Percentiles rank a stretch among this genome's conserved stretches.
phyloP scores from a whole-genome alignment of 306 rosid species.

The Sesbania bispinosa region DNA sequence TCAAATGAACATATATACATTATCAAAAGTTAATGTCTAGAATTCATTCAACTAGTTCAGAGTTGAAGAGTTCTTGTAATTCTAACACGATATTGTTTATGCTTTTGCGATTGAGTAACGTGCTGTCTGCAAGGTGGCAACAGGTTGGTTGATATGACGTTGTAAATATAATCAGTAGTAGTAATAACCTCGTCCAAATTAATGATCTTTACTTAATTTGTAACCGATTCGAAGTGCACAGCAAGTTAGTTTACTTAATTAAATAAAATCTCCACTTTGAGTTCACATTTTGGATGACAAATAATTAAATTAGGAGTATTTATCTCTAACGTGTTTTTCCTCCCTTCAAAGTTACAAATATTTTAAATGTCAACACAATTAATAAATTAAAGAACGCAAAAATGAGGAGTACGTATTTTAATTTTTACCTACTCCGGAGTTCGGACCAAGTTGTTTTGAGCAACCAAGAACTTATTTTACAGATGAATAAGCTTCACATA shows the following conservation, averaged over 20 bases:
- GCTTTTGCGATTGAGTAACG: neutral
- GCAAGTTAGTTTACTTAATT: constrained; percentile 21
- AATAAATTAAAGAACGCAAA: no score
- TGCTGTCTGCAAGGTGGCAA: constrained; percentile 29
- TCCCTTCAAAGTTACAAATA: no score
- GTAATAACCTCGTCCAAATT: neutral
- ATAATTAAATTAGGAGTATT: no score
- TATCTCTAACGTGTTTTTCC: no score
- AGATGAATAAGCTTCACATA: no score
- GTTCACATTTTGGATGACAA: neutral
- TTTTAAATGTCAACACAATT: no score
- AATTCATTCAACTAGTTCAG: neutral
- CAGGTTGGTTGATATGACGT: constrained; percentile 18
- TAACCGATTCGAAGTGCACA: constrained; percentile 27
- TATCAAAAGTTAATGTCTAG: neutral
- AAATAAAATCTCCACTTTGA: neutral
- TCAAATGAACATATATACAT: neutral
- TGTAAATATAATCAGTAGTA: neutral
- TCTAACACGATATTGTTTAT: neutral
- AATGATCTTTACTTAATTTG: no score
- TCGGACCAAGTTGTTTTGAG: no score
- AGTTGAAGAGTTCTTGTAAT: constrained; percentile 15
- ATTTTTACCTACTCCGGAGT: no score
- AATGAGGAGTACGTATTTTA: no score
- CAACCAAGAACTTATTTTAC: no score